Base-by-base conservation (phyloP, 768 basidiomycete species). In the Leccinum subtestaceum region DNA sequence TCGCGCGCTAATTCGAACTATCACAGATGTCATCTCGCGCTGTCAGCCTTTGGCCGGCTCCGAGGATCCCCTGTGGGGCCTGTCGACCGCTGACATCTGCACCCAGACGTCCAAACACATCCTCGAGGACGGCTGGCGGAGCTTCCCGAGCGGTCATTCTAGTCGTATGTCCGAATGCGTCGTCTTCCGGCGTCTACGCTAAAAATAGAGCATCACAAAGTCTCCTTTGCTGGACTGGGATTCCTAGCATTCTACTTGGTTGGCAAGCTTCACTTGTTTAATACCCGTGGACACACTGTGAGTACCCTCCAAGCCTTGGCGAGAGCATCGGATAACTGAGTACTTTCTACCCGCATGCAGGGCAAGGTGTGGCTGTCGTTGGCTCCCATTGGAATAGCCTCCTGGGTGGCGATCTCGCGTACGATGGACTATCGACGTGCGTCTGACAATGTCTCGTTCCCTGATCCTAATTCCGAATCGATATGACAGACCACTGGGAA, bases 401-500 rank as follows among this genome's bases (percentile, higher is more conserved):
- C 84, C 5, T 76, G 88, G 8, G 84, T 93, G 3, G 89, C 90
- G 5, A 82, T 93, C 58, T 87, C 88, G 5, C 85, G 95, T n/a
- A 95, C 91, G 0, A 95, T 95, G 89, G 95, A 96, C 72, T 89
- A 89, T 64, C 82, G 94, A 62, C 93, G 89, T 91, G 68, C 59
- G 85, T 81, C 21, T 8, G n/a, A 43, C 29, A 7, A 17, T 15
- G 4, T 36, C 17, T 13, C 31, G n/a, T 12, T 3, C 2, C n/a
- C 10, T 61, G 2, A 53, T 21, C 48, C 57, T 12, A 47, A 50
- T 51, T 38, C 27, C 19, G 12, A 45, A 3, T 58, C 48, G 25
- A 43, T n/a, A 4, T 50, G 61, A 40, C 58, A 92, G 90, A 96
- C 71, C 95, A 96, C 69, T 95, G 92, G 90, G 85, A 93, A 2